phyloP scores from a whole-genome alignment of 495 filamentous ascomycete genomes.

The Massariosphaeria phaeospora region DNA sequence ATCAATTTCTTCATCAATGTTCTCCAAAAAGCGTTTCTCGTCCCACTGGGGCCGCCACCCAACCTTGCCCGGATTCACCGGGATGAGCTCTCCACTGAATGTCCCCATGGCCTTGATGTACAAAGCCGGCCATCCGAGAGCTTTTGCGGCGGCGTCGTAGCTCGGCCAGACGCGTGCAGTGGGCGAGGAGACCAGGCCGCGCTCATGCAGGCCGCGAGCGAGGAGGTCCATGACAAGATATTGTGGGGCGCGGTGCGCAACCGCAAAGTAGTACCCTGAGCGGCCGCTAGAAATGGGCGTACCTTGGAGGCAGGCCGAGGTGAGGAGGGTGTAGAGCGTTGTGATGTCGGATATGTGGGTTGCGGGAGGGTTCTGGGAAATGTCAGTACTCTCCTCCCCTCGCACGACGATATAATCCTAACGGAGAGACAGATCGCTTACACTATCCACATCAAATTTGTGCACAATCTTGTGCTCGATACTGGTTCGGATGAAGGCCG shows the following conservation, averaged over 20 bases:
- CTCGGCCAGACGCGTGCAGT: conserved; percentile 39
- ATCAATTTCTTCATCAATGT: conserved; percentile 41
- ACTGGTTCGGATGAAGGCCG: conserved; percentile 36
- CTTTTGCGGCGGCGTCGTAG: conserved; percentile 38
- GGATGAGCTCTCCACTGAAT: conserved; percentile 37
- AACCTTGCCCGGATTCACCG: conserved; percentile 36
- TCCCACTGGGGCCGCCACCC: conserved; percentile 43
- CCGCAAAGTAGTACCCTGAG: conserved; percentile 42
- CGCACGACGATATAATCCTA: neutral
- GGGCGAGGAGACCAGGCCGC: conserved; percentile 39
- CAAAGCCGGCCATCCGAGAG: conserved; percentile 31
- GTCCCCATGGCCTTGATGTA: conserved; percentile 35
- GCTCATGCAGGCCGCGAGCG: conserved; percentile 36
- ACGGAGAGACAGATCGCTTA: conserved; percentile 26
- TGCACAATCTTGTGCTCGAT: conserved; percentile 39
- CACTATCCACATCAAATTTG: conserved; percentile 39
- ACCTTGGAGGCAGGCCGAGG: conserved; percentile 38
- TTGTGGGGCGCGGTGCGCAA: conserved; percentile 38
- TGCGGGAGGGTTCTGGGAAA: conserved; percentile 29
- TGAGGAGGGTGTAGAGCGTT: conserved; percentile 37
- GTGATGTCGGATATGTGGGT: conserved; percentile 41
- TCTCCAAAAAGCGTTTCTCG: conserved; percentile 37
- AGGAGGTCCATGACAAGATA: conserved; percentile 39
- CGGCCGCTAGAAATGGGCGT: conserved; percentile 39
- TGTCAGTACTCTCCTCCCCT: too few relatives aligned